Evolutionary conservation across 164 flowering plant genomes (phyloP).

Genomic region (Vitis labrusca): DNA sequence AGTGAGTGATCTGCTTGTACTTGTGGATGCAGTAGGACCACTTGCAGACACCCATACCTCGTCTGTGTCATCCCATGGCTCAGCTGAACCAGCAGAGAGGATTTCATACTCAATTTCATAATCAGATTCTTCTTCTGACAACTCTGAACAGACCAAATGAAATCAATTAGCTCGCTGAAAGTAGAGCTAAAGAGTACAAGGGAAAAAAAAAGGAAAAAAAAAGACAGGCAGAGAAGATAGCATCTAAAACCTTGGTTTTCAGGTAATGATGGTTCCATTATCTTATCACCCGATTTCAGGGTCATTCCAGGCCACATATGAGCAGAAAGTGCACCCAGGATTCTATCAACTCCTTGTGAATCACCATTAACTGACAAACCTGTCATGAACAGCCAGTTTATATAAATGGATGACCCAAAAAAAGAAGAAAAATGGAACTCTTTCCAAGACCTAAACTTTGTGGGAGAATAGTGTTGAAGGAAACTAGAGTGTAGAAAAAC

Average conservation of each 20-base stretch:
- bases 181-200: slow-evolving; percentile 2
- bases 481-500: background rate
- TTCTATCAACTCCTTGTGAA: slow-evolving; percentile 85
- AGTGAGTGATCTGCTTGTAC: slow-evolving; percentile 7
- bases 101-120: slow-evolving; percentile 79
- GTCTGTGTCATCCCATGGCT: slow-evolving; percentile 71
- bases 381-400: slow-evolving; percentile 25
- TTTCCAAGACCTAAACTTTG: background rate
- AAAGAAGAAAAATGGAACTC: background rate
- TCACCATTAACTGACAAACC: slow-evolving; percentile 92
- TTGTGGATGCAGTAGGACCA: slow-evolving; percentile 18
- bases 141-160: slow-evolving; percentile 32
- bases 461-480: background rate
- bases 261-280: slow-evolving; percentile 45
- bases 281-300: slow-evolving; percentile 70
- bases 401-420: background rate
- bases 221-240: background rate
- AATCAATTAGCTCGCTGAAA: background rate
- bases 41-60: slow-evolving; percentile 62
- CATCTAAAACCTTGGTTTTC: slow-evolving; percentile 47
- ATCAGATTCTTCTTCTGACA: slow-evolving; percentile 81
- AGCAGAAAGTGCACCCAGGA: slow-evolving; percentile 86
- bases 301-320: slow-evolving; percentile 99
- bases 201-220: background rate
- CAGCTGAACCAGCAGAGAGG: slow-evolving; percentile 79